Percentiles rank a stretch among this genome's conserved stretches.
These are phyloP conservation scores for Geranium incanum DNA, from an alignment of 441 rosid species.

Conservation along the genomic window DNA sequence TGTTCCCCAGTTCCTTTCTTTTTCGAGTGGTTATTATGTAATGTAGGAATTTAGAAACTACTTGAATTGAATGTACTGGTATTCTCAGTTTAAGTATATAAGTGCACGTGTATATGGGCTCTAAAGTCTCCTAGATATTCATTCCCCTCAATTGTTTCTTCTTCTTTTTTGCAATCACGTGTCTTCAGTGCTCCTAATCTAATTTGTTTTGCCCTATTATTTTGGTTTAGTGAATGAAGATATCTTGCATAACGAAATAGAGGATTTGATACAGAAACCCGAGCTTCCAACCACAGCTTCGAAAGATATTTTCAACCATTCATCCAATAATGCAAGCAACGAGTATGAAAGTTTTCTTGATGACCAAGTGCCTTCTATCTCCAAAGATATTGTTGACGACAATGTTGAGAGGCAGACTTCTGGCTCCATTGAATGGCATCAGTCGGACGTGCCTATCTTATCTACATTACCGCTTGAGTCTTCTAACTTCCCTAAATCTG, in stretches of 20 bases:
- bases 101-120: not conserved
- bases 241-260: slow-evolving; percentile 20
- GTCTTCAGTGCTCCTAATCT: not conserved
- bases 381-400: slow-evolving; percentile 21
- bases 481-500: slow-evolving; percentile 63
- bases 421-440: not conserved
- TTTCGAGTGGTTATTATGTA: not conserved
- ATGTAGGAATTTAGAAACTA: not conserved
- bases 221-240: slow-evolving; percentile 21
- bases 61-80: not conserved
- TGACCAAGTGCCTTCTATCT: slow-evolving; percentile 25
- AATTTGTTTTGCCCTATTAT: not conserved
- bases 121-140: not conserved
- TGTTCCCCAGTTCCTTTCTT: not conserved
- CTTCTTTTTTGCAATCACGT: not conserved
- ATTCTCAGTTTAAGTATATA: not conserved
- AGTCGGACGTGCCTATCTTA: not conserved
- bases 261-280: slow-evolving; percentile 27
- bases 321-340: slow-evolving; percentile 24
- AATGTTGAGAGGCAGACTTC: slow-evolving; percentile 12
- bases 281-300: slow-evolving; percentile 27
- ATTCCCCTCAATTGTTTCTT: not conserved
- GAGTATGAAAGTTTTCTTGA: slow-evolving; percentile 38
- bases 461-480: slow-evolving; percentile 19
- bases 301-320: slow-evolving; percentile 30